Conservation (phyloP, 129 eudicot species). For the Erigeron canadensis region DNA sequence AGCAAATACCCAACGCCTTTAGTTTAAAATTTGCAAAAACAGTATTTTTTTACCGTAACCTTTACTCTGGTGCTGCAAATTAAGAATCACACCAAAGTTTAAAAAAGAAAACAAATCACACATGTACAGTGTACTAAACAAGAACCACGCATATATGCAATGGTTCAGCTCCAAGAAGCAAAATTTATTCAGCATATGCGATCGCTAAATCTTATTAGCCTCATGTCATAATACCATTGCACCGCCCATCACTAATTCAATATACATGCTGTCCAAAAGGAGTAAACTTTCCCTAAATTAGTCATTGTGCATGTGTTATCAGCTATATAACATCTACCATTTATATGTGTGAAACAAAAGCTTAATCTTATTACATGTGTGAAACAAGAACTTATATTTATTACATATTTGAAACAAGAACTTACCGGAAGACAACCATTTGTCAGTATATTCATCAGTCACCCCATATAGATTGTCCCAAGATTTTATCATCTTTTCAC, state of each 20-base stretch:
- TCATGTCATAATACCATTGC: background rate
- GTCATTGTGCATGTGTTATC: background rate
- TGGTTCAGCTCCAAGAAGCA: background rate
- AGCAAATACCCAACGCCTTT: background rate
- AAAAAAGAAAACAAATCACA: background rate
- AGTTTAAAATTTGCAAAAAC: background rate
- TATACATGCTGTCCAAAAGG: background rate
- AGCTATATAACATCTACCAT: background rate
- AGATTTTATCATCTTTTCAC: constrained; percentile 50
- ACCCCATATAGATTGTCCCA: constrained; percentile 72
- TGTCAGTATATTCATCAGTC: constrained; percentile 77
- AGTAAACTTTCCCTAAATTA: background rate
- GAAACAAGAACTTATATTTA: background rate
- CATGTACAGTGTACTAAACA: background rate
- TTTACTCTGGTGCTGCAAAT: background rate
- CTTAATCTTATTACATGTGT: background rate
- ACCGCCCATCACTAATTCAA: background rate
- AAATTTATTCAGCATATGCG: background rate
- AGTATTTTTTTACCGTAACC: background rate
- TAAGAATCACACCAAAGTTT: background rate
- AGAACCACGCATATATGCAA: background rate
- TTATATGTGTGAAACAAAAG: background rate
- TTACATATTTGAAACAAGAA: constrained; percentile 9
- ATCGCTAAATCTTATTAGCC: background rate
- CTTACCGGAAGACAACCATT: constrained; percentile 91